Base-by-base conservation (phyloP, 257 asterid species). In the Mentha longifolia region DNA sequence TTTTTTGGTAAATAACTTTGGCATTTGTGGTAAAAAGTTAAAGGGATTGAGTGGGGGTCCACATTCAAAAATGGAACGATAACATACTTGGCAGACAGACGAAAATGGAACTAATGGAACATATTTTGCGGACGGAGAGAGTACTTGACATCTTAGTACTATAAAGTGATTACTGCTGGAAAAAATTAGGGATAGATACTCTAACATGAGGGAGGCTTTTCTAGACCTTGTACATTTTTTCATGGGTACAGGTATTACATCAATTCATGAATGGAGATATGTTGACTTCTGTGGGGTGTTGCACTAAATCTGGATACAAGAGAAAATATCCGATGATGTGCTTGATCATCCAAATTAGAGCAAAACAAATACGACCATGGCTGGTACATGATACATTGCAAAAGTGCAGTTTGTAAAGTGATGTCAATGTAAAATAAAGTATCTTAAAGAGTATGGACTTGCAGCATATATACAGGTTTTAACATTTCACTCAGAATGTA, bases 381-480 rank as follows among this genome's bases (percentile, higher is more conserved):
- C 2, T 22, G 25, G 25, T 22, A 22, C n/a, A 47, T 47, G 7
- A 47, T 14, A 47, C 6, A 7, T 14, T 47, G 52, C 19, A 47
- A 17, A 47, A 14, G 20, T 47, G 52, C n/a, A 47, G 9, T 17
- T 47, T 47, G 52, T 47, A 47, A 43, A 47, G 52, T 3, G 52
- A 47, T 47, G 17, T 47, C 17, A 15, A 6, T 47, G 52, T 19
- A 14, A 7, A 13, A 43, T 47, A 47, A 47, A 43, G 41, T 22
- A 19, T 64, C 56, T 25, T 64, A 9, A 64, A 64, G 28, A 20
- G 69, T 20, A 63, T n/a, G 16, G 55, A 13, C 68, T 42, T 63
- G 55, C 39, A 22, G 56, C 12, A 64, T 22, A 64, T 45, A 43
- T 22, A 33, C 39, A 64, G 20, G 31, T 46, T 46, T 19, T 25